phyloP scores from a whole-genome alignment of 768 basidiomycete genomes.

The Psilocybe sp. region DNA sequence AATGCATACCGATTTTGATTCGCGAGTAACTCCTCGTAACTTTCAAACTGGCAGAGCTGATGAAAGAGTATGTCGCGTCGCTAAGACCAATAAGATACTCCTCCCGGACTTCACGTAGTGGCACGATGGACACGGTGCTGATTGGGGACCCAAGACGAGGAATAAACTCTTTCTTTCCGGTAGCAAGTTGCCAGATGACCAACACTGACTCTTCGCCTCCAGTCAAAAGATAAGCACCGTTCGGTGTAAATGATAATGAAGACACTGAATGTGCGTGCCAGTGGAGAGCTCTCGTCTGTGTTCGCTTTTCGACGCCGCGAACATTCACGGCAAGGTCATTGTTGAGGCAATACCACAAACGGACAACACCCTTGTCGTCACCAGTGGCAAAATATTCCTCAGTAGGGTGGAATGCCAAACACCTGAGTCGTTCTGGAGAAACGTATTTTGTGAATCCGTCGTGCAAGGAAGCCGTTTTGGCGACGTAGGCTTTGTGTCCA shows the following conservation, averaged over 20 bases:
- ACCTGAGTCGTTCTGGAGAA: conserved; percentile 76
- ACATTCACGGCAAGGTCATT: conserved; percentile 48
- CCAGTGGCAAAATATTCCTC: conserved; percentile 97
- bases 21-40: conserved; percentile 71
- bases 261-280: conserved; percentile 97
- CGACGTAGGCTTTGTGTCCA: conserved; percentile 78
- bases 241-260: conserved; percentile 80
- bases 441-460: conserved; percentile 81
- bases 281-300: conserved; percentile 84
- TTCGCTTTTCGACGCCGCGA: conserved; percentile 69
- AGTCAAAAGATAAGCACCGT: conserved; percentile 89
- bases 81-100: conserved; percentile 82
- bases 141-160: conserved; percentile 91
- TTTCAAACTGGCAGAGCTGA: conserved; percentile 70
- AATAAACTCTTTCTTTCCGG: conserved; percentile 86
- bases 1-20: conserved; percentile 67
- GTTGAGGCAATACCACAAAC: conserved; percentile 90
- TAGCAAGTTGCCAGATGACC: conserved; percentile 95
- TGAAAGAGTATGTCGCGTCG: conserved; percentile 78
- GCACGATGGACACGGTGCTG: conserved; percentile 60
- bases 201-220: conserved; percentile 95
- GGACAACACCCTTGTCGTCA: conserved; percentile 78
- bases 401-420: conserved; percentile 82
- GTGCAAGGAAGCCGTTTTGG: conserved; percentile 49
- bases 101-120: conserved; percentile 57